Evolutionary conservation across 768 basidiomycete species (phyloP).

Genomic region (Tylopilus sp.): DNA sequence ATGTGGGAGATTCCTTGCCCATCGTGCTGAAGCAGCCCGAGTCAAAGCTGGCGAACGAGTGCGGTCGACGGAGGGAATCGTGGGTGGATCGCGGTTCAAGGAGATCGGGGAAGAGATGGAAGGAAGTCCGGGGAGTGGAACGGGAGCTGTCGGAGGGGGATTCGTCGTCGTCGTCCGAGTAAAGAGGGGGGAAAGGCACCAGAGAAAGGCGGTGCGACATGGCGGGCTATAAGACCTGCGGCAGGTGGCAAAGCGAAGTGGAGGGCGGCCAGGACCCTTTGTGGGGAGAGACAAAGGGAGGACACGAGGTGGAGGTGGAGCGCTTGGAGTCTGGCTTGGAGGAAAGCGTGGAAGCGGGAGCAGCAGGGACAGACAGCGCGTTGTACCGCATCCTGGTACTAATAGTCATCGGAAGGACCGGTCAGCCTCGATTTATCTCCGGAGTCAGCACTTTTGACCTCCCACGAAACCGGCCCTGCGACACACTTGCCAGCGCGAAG

Average conservation of each 20-base stretch:
- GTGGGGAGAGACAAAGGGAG: constrained; percentile 26
- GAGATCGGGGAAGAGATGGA: constrained; percentile 4
- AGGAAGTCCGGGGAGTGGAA: constrained; percentile 23
- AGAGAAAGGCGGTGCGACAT: constrained; percentile 19
- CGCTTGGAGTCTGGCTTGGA: too few species aligned
- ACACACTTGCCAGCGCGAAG: not conserved
- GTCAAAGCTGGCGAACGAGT: constrained; percentile 25
- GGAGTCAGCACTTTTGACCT: constrained; percentile 3
- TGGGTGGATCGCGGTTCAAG: not conserved
- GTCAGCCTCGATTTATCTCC: constrained; percentile 1
- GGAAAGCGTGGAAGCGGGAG: not conserved
- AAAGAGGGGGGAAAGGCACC: constrained; percentile 14
- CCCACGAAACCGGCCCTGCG: not conserved
- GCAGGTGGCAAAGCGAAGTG: constrained; percentile 21
- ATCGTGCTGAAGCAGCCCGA: constrained; percentile 30
- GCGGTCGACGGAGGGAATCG: constrained; percentile 11
- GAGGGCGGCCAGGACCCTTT: constrained; percentile 24
- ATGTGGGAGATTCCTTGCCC: constrained; percentile 17
- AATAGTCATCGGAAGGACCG: constrained; percentile 15
- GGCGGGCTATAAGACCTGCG: constrained; percentile 12
- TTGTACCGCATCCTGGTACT: constrained; percentile 10
- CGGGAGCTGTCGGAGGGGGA: constrained; percentile 7
- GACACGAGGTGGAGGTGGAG: constrained; percentile 4
- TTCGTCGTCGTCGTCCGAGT: constrained; percentile 15
- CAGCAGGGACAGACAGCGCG: constrained; percentile 2